Conservation (phyloP, 257 asterid genomes). For the Thymus quinquecostatus region DNA sequence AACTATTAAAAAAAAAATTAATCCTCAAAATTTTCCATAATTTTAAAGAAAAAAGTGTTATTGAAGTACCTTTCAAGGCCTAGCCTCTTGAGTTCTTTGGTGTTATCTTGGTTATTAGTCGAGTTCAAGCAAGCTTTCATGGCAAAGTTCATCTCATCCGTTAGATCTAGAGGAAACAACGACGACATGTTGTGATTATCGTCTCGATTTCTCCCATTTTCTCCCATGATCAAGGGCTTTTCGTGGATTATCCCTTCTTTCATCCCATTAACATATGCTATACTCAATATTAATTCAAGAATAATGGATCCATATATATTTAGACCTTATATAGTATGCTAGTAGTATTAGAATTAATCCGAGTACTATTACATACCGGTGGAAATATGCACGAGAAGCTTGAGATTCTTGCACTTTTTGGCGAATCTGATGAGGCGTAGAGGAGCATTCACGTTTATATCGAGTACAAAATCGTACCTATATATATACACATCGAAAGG, state of each 20-base stretch:
- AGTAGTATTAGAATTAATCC: too few species aligned
- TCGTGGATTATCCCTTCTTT: conserved; percentile 37
- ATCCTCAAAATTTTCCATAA: too few species aligned
- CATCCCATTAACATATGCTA: conserved; percentile 42
- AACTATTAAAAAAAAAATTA: too few species aligned
- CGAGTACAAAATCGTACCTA: conserved; percentile 45
- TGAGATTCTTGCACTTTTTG: conserved; percentile 49
- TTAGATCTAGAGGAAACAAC: conserved; percentile 30
- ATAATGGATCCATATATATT: too few species aligned
- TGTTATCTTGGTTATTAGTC: not conserved
- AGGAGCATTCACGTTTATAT: conserved; percentile 45
- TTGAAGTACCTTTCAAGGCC: conserved; percentile 38
- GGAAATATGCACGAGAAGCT: conserved; percentile 42
- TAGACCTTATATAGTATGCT: too few species aligned
- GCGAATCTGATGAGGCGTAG: conserved; percentile 46
- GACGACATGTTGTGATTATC: not conserved
- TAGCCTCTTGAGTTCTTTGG: conserved; percentile 33
- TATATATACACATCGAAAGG: not conserved
- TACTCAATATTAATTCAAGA: not conserved
- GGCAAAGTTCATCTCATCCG: conserved; percentile 36
- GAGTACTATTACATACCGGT: conserved; percentile 32
- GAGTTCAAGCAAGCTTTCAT: conserved; percentile 30
- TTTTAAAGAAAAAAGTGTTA: too few species aligned
- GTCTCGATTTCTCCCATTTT: conserved; percentile 30
- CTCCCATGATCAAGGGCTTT: conserved; percentile 35